Evolutionary conservation across 768 basidiomycete species (phyloP), one percentile per base, ranked within the genome.

Genomic region (Termitomyces sp.): DNA sequence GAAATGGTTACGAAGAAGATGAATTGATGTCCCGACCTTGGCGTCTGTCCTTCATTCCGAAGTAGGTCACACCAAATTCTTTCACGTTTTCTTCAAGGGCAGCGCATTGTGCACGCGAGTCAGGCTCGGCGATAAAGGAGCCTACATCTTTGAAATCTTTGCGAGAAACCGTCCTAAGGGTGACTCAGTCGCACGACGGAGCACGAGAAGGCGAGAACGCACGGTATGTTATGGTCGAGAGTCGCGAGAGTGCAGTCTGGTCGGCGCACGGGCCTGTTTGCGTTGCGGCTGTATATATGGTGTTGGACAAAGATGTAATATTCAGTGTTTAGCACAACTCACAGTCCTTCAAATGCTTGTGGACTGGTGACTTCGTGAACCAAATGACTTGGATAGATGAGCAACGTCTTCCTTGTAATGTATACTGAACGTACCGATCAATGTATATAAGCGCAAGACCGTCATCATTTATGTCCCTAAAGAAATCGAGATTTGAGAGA

Each of bases 331-430:
- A 31, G 46, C 20, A 53, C 3, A 61, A 75, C 85, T 70, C 63
- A 88, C 84, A 94, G 76, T 67, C 91, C 91, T 72, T 92, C 91
- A 66, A 93, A 93, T 3, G 93, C 93, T 72, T 95, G 93, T 41
- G 93, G 93, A 57, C 87, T 90, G n/a, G 93, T 94, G 53, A 95
- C 93, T 77, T 94, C 93, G 64, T 94, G 92, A 24, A 96, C 90
- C 20, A 83, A 75, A 64, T 83, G 82, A 16, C 82, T 83, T 57
- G 49, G 51, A 36, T 41, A 51, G 5, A 46, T 58, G 31, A 56
- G 51, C 39, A 51, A 20, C 8, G 26, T 29, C 33, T 18, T 16
- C 16, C 45, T 24, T 5, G 16, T 18, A 24, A 26, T 49, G 42
- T 34, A 33, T 20, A 18, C 47, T n/a, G 36, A 53, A 63, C 75